Evolutionary conservation across 2,329 filamentous ascomycete species (phyloP).

Genomic region (Epichloe sibirici): DNA sequence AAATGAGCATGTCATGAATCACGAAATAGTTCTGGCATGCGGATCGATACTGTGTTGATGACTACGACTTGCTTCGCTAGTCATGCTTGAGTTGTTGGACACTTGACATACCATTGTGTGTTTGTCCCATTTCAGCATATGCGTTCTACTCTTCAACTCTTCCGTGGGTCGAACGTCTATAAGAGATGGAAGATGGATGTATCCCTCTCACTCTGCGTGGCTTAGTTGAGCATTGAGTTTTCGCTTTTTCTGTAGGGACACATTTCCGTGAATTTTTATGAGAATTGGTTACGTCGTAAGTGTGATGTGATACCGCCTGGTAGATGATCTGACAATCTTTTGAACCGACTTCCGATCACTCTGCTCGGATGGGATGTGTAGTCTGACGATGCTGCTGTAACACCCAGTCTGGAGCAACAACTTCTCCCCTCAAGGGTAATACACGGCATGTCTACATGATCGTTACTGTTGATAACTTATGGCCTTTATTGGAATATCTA

Average conservation of each 20-base stretch:
- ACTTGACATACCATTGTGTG: background rate
- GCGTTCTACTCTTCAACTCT: slow-evolving; percentile 33
- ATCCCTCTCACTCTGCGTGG: slow-evolving; percentile 40
- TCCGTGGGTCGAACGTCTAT: slow-evolving; percentile 43
- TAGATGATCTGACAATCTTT: no score
- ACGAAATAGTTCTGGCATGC: background rate
- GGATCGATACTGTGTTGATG: background rate
- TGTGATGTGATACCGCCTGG: background rate
- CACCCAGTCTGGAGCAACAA: no score
- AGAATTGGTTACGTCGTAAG: background rate
- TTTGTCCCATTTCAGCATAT: slow-evolving; percentile 41
- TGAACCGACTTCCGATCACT: no score
- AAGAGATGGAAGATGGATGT: slow-evolving; percentile 38
- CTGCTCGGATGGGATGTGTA: no score
- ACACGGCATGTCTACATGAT: no score
- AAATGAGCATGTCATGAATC: background rate
- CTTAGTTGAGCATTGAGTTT: slow-evolving; percentile 31
- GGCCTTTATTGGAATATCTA: no score
- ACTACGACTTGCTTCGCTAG: background rate
- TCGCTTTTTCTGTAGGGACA: slow-evolving; percentile 37
- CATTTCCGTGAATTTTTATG: slow-evolving; percentile 13
- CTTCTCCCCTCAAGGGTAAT: no score
- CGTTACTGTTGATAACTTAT: no score
- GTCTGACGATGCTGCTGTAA: no score
- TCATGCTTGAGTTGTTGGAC: background rate